These are phyloP conservation scores for Beauveria pseudobassiana DNA, from an alignment of 2,329 filamentous ascomycete species.

Conservation along the genomic window DNA sequence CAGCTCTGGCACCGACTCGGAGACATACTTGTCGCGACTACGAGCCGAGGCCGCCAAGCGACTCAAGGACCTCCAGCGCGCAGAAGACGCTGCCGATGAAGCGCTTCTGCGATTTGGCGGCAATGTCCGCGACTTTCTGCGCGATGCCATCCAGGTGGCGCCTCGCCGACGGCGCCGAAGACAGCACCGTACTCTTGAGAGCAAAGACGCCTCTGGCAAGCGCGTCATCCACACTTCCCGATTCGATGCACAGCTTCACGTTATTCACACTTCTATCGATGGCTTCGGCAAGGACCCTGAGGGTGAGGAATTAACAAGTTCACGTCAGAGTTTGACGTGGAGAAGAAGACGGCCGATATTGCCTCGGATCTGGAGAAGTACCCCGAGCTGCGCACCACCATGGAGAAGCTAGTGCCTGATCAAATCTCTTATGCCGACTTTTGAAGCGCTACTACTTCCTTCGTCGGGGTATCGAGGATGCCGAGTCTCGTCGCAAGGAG, in stretches of 20 bases:
- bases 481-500: constrained; percentile 81
- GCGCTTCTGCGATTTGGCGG: constrained; percentile 85
- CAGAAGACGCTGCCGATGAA: constrained; percentile 94
- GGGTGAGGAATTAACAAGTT: constrained; percentile 68
- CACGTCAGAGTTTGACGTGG: constrained; percentile 67
- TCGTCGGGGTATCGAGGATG: constrained; percentile 84
- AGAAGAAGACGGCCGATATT: constrained; percentile 78
- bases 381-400: constrained; percentile 73
- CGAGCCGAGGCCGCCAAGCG: constrained; percentile 71
- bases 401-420: constrained; percentile 95
- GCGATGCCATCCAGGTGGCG: constrained; percentile 82
- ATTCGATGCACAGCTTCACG: constrained; percentile 92
- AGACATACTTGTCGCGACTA: constrained; percentile 68
- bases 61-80: constrained; percentile 80
- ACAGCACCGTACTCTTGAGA: constrained; percentile 74
- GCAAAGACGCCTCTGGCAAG: constrained; percentile 82
- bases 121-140: constrained; percentile 82
- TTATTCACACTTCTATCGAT: constrained; percentile 79
- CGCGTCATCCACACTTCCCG: constrained; percentile 90
- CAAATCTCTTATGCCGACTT: constrained; percentile 83
- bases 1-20: constrained; percentile 38
- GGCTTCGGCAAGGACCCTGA: constrained; percentile 78
- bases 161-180: constrained; percentile 52
- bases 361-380: constrained; percentile 77
- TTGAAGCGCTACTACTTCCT: constrained; percentile 94